phyloP scores from a whole-genome alignment of 2,329 filamentous ascomycete genomes.

The Botrytis squamosa region DNA sequence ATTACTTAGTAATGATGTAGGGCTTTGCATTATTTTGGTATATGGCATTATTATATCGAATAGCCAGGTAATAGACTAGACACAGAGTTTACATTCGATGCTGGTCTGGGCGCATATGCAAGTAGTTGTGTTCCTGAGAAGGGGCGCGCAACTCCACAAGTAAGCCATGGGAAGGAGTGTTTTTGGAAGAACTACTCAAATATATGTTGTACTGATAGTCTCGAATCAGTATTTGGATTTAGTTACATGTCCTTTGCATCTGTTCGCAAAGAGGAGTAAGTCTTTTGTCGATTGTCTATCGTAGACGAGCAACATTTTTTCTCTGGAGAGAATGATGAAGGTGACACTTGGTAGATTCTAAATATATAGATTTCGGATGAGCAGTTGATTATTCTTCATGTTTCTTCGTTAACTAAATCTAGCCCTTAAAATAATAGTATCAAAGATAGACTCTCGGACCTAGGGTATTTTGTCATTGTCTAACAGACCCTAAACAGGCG shows the following conservation, averaged over 20 bases:
- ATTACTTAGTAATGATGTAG: slow-evolving; percentile 19
- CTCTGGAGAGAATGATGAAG: background rate
- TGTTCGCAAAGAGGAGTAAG: background rate
- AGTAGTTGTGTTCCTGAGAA: too few relatives aligned
- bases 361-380: background rate
- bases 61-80: too few relatives aligned
- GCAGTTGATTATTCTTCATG: too few relatives aligned
- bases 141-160: too few relatives aligned
- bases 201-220: background rate
- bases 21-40: accelerated
- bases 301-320: too few relatives aligned
- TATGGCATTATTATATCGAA: accelerated
- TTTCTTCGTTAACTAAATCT: background rate
- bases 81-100: too few relatives aligned
- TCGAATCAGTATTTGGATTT: background rate
- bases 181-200: too few relatives aligned
- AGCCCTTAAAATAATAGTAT: background rate
- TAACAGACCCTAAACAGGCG: background rate
- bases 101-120: too few relatives aligned
- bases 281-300: background rate
- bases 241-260: background rate
- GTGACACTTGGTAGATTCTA: background rate
- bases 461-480: background rate
- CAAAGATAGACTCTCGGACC: background rate
- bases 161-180: too few relatives aligned